A percentile compares a stretch with the other conserved stretches of the same genome.
These are phyloP conservation scores for Blastocystis sp. DNA, from an alignment of 352 stramenopile species.

Conservation along the genomic window DNA sequence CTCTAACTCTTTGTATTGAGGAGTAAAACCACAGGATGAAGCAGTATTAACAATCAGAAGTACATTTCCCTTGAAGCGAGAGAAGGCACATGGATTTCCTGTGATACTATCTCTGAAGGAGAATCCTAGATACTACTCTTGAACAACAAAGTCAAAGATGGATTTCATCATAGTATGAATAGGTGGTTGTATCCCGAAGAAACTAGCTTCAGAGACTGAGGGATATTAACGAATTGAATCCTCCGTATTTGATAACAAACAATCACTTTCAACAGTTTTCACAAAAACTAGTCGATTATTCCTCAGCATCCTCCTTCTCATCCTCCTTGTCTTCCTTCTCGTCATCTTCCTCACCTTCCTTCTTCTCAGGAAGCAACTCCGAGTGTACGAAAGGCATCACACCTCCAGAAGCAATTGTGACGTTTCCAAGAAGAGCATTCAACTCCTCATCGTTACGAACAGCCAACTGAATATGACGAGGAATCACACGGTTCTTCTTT, in stretches of 20 bases:
- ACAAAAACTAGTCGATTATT: slow-evolving; percentile 45
- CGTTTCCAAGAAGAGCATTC: too few species aligned
- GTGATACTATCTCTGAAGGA: neutral
- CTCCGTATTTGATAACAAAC: neutral
- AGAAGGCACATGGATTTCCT: neutral
- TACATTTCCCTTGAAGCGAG: slow-evolving; percentile 63
- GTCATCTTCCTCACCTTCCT: slow-evolving; percentile 3
- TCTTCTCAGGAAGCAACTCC: neutral
- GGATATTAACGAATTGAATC: too few species aligned
- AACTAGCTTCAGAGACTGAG: neutral
- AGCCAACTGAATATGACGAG: too few species aligned
- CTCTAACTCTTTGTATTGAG: slow-evolving; percentile 68
- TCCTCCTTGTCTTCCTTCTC: slow-evolving; percentile 33
- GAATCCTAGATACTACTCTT: neutral
- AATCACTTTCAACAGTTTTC: slow-evolving; percentile 22
- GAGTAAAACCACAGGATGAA: slow-evolving; percentile 68
- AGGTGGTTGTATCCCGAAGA: neutral
- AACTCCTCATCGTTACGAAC: too few species aligned
- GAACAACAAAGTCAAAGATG: slow-evolving; percentile 38
- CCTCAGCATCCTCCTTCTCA: slow-evolving; percentile 53
- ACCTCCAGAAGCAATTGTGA: too few species aligned
- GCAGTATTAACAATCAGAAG: slow-evolving; percentile 68
- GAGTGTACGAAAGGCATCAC: slow-evolving; percentile 8
- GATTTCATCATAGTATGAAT: slow-evolving; percentile 18
- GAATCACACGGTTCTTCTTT: too few species aligned